phyloP scores from a whole-genome alignment of 306 rosid genomes.

The Styphnolobium japonicum region DNA sequence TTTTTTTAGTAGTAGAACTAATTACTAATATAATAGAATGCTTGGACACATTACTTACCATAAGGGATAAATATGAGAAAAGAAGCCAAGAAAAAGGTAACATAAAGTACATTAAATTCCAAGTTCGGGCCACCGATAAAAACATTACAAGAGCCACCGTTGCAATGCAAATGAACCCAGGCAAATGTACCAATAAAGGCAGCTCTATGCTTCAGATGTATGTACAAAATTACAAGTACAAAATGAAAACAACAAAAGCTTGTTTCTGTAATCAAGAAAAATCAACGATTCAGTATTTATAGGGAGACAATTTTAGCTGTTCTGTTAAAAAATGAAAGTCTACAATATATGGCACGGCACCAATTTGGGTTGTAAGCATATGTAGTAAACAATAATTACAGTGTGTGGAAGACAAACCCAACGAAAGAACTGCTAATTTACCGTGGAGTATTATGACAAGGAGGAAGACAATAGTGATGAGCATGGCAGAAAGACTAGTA shows the following conservation, averaged over 20 bases:
- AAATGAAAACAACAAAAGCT: not conserved
- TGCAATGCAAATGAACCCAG: constrained; percentile 8
- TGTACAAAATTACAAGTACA: not conserved
- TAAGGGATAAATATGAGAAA: not conserved
- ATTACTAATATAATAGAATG: not conserved
- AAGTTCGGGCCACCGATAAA: not conserved
- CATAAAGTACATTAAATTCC: not conserved
- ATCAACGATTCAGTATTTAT: not conserved
- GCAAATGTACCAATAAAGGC: not conserved
- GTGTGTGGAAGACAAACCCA: not conserved
- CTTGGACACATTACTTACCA: not conserved
- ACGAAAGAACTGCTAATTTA: constrained; percentile 26
- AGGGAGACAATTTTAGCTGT: not conserved
- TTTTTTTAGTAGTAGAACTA: not conserved
- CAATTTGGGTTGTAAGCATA: not conserved
- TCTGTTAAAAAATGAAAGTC: not conserved
- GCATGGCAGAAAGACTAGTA: constrained; percentile 53
- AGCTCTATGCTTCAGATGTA: not conserved
- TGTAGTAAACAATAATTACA: not conserved
- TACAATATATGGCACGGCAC: not conserved
- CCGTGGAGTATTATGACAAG: constrained; percentile 59
- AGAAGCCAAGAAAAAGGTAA: not conserved
- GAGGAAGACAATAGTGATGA: constrained; percentile 59
- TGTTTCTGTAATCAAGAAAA: not conserved
- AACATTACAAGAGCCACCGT: not conserved